Conservation (phyloP, 2,329 filamentous ascomycete species). For the Fusarium staphyleae region DNA sequence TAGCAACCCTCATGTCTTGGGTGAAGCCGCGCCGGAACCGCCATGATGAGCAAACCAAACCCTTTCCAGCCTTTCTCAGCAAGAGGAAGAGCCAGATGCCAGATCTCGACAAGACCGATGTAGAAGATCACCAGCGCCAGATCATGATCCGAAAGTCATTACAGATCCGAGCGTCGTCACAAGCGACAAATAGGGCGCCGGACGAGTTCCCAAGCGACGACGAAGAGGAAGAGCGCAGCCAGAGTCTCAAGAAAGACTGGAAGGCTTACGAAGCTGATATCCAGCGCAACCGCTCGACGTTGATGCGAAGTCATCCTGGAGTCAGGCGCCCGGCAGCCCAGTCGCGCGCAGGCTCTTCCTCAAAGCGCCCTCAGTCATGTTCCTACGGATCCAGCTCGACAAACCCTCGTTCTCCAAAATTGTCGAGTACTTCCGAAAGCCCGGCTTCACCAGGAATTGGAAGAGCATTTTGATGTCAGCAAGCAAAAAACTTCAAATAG, state of each 20-base stretch:
- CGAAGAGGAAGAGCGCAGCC: conserved; percentile 30
- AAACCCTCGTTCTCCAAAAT: conserved; percentile 26
- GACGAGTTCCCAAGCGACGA: conserved; percentile 14
- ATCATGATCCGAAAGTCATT: conserved; percentile 56
- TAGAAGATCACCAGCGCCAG: conserved; percentile 49
- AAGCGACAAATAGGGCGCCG: conserved; percentile 14
- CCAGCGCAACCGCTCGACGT: conserved; percentile 40
- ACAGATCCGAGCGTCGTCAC: conserved; percentile 42
- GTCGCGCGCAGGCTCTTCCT: conserved; percentile 18
- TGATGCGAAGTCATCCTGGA: conserved; percentile 43
- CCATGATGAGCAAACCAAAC: conserved; percentile 19
- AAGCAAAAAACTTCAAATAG: not conserved
- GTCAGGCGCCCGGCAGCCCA: conserved; percentile 30
- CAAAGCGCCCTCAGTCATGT: conserved; percentile 16
- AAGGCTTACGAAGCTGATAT: conserved; percentile 51
- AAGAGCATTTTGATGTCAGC: conserved; percentile 15
- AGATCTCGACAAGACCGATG: conserved; percentile 24
- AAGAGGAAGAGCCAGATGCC: conserved; percentile 35
- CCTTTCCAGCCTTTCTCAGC: conserved; percentile 26
- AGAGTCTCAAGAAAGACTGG: conserved; percentile 45
- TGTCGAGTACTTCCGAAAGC: conserved; percentile 11
- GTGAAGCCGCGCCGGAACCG: conserved; percentile 30
- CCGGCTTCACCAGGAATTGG: conserved; percentile 21
- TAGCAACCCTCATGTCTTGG: conserved; percentile 37
- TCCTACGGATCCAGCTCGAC: conserved; percentile 28